These are phyloP conservation scores for Paxillus ammoniavirescens DNA, from an alignment of 768 basidiomycete genomes.

Conservation along the genomic window DNA sequence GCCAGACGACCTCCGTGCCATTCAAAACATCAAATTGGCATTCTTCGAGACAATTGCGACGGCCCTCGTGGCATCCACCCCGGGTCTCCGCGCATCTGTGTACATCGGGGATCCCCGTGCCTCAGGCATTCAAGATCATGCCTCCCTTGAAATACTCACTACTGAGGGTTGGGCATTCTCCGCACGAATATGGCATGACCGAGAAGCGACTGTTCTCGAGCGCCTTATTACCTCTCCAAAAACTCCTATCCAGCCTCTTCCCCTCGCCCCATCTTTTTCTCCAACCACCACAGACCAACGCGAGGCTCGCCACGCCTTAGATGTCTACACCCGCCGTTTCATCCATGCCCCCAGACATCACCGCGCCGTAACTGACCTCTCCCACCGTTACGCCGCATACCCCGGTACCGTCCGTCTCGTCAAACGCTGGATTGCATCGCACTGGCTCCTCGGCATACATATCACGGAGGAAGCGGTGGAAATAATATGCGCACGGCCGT, in stretches of 20 bases:
- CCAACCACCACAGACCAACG: conserved; percentile 42
- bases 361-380: conserved; percentile 72
- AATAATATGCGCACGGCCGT: conserved; percentile 77
- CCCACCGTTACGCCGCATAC: conserved; percentile 77
- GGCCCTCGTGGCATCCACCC: conserved; percentile 51
- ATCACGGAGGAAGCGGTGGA: conserved; percentile 81
- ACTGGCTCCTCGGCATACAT: conserved; percentile 79
- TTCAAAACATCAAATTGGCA: conserved; percentile 93
- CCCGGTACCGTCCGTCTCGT: conserved; percentile 83
- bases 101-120: conserved; percentile 51
- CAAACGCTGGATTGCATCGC: conserved; percentile 90
- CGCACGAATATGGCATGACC: conserved; percentile 81
- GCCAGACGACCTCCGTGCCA: conserved; percentile 91
- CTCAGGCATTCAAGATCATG: conserved; percentile 65
- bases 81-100: conserved; percentile 56
- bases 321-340: conserved; percentile 68
- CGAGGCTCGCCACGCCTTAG: conserved; percentile 55
- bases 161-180: conserved; percentile 86
- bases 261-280: background rate
- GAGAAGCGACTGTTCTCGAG: conserved; percentile 78
- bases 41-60: conserved; percentile 82
- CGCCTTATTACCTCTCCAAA: conserved; percentile 52
- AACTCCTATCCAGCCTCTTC: conserved; percentile 4
- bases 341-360: conserved; percentile 84
- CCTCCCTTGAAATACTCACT: conserved; percentile 73